Evolutionary conservation across 1,139 yeast genomes (phyloP), one percentile per base, ranked within the genome.

Genomic region (Magnusiomyces paraingens): DNA sequence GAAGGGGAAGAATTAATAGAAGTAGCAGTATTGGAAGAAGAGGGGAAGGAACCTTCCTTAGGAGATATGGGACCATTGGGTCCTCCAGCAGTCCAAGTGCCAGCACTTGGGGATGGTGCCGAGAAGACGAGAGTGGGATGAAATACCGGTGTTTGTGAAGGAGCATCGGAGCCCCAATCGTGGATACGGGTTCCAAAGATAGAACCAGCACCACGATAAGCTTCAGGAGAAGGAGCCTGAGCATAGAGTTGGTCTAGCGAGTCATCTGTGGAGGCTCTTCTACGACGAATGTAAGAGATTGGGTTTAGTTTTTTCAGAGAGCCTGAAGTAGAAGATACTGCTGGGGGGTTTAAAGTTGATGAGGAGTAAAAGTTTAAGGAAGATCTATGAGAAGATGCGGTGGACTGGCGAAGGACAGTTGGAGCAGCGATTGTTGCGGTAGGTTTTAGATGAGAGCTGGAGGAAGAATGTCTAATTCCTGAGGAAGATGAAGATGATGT

Each of bases 131-230:
- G 53, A 12, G 53, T 54, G 12, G 57, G 57, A 21, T 54, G 54
- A 22, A 54, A 52, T 15, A 40, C 49, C 4, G 51, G 51, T 6
- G 57, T 48, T 5, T 54, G 44, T 6, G 52, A 44, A 2, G 50
- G 36, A 5, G 47, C 3, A 40, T 32, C 32, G 10, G 63, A 55
- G 18, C 69, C 67, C 71, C 71, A 68, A 47, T 67, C 69, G 40
- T 68, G 69, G 17, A 64, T 64, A 38, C 70, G 55, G 17, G 71
- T 68, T 41, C 71, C 71, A 51, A 62, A 63, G 36, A 68, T 68
- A 29, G 63, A 59, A 12, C 71, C 71, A 5, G 70, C 71, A 21
- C 61, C 66, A 38, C 47, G 47, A 49, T 57, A 57, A n/a, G 57
- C 61, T n/a, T 57, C 54, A 2, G 54, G 55, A 2, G 57, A 49